Conservation (phyloP, 495 filamentous ascomycete genomes). For the Neurospora sp. region DNA sequence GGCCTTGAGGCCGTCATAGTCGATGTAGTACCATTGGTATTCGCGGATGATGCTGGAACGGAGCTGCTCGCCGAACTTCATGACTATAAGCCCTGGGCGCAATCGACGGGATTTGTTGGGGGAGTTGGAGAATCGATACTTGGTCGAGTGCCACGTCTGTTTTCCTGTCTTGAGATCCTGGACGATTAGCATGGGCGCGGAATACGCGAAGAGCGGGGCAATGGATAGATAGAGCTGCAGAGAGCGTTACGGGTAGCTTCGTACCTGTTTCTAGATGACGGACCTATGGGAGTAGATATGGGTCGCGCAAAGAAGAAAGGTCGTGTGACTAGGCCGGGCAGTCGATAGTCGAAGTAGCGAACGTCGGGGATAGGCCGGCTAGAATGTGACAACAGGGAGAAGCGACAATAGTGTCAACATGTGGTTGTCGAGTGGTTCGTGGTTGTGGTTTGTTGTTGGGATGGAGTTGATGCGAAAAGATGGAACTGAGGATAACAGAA, state of each 20-base stretch:
- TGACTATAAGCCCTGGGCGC: constrained; percentile 35
- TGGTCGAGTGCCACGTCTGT: constrained; percentile 20
- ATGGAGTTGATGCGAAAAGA: not conserved
- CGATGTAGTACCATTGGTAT: constrained; percentile 94
- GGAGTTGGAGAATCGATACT: constrained; percentile 9
- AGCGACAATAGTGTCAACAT: not conserved
- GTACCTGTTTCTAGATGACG: not conserved
- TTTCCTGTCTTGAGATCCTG: constrained; percentile 35
- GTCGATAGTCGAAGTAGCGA: not conserved
- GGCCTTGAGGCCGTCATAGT: constrained; percentile 86
- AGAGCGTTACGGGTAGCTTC: not conserved
- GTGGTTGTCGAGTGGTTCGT: not conserved
- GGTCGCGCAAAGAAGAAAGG: not conserved
- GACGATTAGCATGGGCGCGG: constrained; percentile 36
- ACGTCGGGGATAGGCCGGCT: not conserved
- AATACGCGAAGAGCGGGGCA: not conserved
- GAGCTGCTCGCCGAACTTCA: constrained; percentile 94
- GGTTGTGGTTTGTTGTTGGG: not conserved
- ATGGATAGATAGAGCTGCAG: not conserved
- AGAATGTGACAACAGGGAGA: not conserved
- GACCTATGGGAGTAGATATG: not conserved
- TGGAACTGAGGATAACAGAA: not conserved
- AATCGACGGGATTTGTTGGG: constrained; percentile 16
- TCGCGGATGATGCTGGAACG: constrained; percentile 88
- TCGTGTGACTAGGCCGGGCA: not conserved